Conservation (phyloP, 495 filamentous ascomycete genomes). For the Penicillium parvum region DNA sequence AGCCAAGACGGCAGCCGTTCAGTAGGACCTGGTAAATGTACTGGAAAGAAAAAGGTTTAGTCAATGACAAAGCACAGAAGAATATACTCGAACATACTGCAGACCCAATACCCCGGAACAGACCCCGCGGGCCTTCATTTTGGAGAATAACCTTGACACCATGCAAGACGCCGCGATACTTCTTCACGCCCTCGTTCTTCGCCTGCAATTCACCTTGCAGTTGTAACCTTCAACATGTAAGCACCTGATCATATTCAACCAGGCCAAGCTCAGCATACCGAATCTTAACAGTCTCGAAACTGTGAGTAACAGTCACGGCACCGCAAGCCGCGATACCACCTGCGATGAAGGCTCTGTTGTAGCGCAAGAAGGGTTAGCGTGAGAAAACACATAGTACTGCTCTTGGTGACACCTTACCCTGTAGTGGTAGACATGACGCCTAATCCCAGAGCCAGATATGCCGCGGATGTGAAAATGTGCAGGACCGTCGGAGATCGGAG, state of each 20-base stretch:
- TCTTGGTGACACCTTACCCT: slow-evolving; percentile 33
- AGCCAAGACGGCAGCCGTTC: slow-evolving; percentile 93
- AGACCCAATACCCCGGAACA: slow-evolving; percentile 85
- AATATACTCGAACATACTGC: slow-evolving; percentile 51
- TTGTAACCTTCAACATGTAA: slow-evolving; percentile 62
- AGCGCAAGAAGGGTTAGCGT: slow-evolving; percentile 10
- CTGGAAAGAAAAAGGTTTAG: slow-evolving; percentile 28
- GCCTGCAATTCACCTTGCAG: slow-evolving; percentile 92
- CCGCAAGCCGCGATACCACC: slow-evolving; percentile 96
- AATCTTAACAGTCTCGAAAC: slow-evolving; percentile 99
- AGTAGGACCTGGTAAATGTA: slow-evolving; percentile 97
- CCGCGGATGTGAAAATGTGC: slow-evolving; percentile 1
- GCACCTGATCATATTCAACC: background rate
- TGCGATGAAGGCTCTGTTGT: slow-evolving; percentile 70
- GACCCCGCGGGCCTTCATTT: slow-evolving; percentile 82
- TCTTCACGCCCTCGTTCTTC: slow-evolving; percentile 73
- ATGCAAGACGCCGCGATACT: slow-evolving; percentile 91
- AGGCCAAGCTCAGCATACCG: slow-evolving; percentile 49
- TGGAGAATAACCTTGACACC: slow-evolving; percentile 84
- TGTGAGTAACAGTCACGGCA: slow-evolving; percentile 95
- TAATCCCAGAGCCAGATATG: background rate
- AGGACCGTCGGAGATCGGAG: slow-evolving; percentile 14
- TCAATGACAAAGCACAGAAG: background rate
- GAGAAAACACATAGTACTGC: background rate
- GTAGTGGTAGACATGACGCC: slow-evolving; percentile 48